Percentiles rank a stretch among this genome's conserved stretches.
These are phyloP conservation scores for Truncatella angustata DNA, from an alignment of 2,329 filamentous ascomycete genomes.

Conservation along the genomic window DNA sequence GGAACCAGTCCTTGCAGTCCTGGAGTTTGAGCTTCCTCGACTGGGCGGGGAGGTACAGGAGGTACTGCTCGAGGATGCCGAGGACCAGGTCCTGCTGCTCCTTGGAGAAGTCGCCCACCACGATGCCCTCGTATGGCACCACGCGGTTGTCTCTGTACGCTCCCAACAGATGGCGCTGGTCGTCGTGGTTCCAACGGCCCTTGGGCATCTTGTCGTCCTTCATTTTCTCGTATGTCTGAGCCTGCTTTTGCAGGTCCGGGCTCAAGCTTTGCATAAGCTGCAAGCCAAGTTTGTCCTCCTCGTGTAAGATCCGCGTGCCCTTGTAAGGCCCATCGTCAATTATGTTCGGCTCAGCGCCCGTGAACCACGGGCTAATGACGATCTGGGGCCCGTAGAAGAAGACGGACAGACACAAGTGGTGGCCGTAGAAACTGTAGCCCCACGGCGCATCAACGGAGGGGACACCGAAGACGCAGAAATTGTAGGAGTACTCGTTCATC, in stretches of 20 bases:
- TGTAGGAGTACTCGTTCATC: slow-evolving; percentile 76
- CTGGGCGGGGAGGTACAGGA: slow-evolving; percentile 62
- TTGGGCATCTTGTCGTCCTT: slow-evolving; percentile 64
- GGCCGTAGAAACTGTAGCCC: slow-evolving; percentile 76
- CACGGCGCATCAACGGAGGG: slow-evolving; percentile 59
- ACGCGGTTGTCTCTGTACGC: slow-evolving; percentile 76
- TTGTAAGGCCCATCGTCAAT: slow-evolving; percentile 63
- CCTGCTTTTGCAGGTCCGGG: slow-evolving; percentile 41
- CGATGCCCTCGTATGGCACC: slow-evolving; percentile 70
- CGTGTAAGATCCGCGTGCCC: slow-evolving; percentile 65
- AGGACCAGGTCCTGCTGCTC: slow-evolving; percentile 55
- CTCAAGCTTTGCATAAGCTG: slow-evolving; percentile 65
- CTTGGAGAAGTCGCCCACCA: slow-evolving; percentile 45
- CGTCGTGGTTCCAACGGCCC: slow-evolving; percentile 76
- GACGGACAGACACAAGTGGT: slow-evolving; percentile 72
- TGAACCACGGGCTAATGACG: slow-evolving; percentile 72
- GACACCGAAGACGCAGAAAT: slow-evolving; percentile 68
- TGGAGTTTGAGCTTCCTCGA: slow-evolving; percentile 54
- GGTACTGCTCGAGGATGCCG: slow-evolving; percentile 60
- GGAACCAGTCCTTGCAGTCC: slow-evolving; percentile 52
- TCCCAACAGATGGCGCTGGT: slow-evolving; percentile 75
- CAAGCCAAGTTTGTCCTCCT: slow-evolving; percentile 64
- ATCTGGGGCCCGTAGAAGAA: slow-evolving; percentile 67
- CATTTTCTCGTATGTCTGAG: slow-evolving; percentile 59
- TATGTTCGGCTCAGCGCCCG: slow-evolving; percentile 74